phyloP scores from a whole-genome alignment of 257 asterid species.

The Solanum sparsipilum region DNA sequence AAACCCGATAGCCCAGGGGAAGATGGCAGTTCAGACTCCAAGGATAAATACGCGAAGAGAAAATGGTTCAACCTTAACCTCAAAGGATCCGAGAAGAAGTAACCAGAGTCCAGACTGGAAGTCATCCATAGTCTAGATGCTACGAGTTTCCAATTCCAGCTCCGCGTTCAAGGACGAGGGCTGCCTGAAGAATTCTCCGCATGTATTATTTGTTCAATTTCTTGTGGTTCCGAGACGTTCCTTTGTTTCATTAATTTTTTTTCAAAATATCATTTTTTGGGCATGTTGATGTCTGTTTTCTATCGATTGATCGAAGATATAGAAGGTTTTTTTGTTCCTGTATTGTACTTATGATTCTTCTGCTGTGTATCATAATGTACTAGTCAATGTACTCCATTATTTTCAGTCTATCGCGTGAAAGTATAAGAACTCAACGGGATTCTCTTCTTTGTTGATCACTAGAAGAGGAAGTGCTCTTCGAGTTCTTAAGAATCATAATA shows the following conservation, averaged over 20 bases:
- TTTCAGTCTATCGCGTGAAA: neutral
- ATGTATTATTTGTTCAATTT: neutral
- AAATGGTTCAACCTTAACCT: constrained; percentile 85
- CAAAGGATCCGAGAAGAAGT: constrained; percentile 69
- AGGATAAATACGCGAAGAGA: constrained; percentile 71
- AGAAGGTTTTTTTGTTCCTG: neutral
- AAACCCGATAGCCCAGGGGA: constrained; percentile 69
- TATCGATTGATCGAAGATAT: neutral
- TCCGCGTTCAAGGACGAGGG: constrained; percentile 3
- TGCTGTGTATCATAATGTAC: neutral
- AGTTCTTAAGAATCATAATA: neutral
- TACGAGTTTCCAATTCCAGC: constrained; percentile 11
- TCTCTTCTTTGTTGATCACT: neutral
- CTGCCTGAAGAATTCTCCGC: neutral
- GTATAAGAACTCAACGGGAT: neutral
- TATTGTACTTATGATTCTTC: neutral
- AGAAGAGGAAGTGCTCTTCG: neutral
- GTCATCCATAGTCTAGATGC: neutral
- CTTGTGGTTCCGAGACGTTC: neutral
- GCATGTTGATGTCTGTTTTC: neutral
- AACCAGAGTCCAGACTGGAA: neutral
- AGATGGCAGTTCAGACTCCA: constrained; percentile 85
- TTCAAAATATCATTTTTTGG: neutral
- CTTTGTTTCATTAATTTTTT: neutral
- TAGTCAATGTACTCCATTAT: neutral